Conservation (phyloP, 2,329 filamentous ascomycete species). For the Proliferodiscus dingleyae region DNA sequence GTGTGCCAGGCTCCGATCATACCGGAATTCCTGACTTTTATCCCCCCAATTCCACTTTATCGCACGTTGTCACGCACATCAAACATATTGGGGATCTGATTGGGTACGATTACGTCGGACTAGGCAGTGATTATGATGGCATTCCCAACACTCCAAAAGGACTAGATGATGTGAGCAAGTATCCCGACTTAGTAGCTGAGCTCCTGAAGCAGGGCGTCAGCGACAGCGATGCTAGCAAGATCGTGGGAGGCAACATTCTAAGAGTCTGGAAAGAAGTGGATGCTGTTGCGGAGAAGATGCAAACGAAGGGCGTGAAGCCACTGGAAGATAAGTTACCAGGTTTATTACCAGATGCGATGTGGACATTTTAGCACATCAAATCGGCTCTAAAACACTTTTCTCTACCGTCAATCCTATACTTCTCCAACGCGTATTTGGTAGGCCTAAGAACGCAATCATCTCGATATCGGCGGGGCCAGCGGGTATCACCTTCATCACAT, state of each 20-base stretch:
- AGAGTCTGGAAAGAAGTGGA: conserved; percentile 83
- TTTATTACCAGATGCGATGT: neutral
- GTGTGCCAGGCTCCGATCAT: conserved; percentile 49
- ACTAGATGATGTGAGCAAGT: conserved; percentile 80
- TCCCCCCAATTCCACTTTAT: conserved; percentile 65
- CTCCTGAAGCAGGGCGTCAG: conserved; percentile 68
- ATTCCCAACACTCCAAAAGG: conserved; percentile 64
- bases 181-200: conserved; percentile 71
- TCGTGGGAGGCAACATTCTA: conserved; percentile 76
- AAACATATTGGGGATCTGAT: conserved; percentile 76
- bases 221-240: conserved; percentile 66
- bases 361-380: neutral
- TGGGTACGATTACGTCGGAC: conserved; percentile 80
- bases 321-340: conserved; percentile 45
- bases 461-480: no score
- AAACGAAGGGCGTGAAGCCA: conserved; percentile 46
- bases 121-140: conserved; percentile 88
- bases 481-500: no score
- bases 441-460: no score
- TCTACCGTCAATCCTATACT: no score
- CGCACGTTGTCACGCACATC: conserved; percentile 76
- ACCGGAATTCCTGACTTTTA: conserved; percentile 65
- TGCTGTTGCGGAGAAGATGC: conserved; percentile 60
- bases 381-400: no score
- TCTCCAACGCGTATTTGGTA: no score